These are phyloP conservation scores for Xylaria sp. DNA, from an alignment of 2,329 filamentous ascomycete genomes.

Conservation along the genomic window DNA sequence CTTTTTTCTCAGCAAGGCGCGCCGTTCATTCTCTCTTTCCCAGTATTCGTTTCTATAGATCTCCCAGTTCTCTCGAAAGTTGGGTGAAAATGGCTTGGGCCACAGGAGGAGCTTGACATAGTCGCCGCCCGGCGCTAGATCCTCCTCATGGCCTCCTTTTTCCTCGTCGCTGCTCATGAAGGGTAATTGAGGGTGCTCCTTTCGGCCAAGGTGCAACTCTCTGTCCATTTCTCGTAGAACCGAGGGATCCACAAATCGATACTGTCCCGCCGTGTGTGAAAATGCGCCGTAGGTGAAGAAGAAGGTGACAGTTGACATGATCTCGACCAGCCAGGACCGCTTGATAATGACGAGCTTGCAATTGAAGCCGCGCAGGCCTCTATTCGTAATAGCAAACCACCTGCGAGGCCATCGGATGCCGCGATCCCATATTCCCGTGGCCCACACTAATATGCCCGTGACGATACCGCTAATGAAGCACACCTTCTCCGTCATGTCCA, in stretches of 20 bases:
- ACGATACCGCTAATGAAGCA: constrained; percentile 91
- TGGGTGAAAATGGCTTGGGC: constrained; percentile 93
- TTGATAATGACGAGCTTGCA: constrained; percentile 93
- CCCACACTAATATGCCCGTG: constrained; percentile 88
- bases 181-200: constrained; percentile 53
- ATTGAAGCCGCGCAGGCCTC: constrained; percentile 91
- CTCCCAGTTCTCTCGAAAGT: constrained; percentile 97
- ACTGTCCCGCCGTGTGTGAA: constrained; percentile 74
- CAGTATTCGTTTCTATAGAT: constrained; percentile 93
- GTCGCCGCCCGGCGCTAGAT: constrained; percentile 88
- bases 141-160: constrained; percentile 80
- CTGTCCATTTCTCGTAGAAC: constrained; percentile 69
- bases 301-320: constrained; percentile 77
- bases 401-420: constrained; percentile 93
- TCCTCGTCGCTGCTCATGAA: constrained; percentile 64
- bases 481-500: constrained; percentile 89
- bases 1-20: constrained; percentile 75
- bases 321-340: constrained; percentile 82
- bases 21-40: constrained; percentile 94
- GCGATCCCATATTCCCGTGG: constrained; percentile 94
- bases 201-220: constrained; percentile 61
- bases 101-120: constrained; percentile 90
- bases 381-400: constrained; percentile 89
- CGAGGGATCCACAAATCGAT: constrained; percentile 78
- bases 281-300: constrained; percentile 80